Percentiles rank a stretch among this genome's conserved stretches.
Conservation (phyloP, 2,329 filamentous ascomycete genomes). For the Colletotrichum sp. region DNA sequence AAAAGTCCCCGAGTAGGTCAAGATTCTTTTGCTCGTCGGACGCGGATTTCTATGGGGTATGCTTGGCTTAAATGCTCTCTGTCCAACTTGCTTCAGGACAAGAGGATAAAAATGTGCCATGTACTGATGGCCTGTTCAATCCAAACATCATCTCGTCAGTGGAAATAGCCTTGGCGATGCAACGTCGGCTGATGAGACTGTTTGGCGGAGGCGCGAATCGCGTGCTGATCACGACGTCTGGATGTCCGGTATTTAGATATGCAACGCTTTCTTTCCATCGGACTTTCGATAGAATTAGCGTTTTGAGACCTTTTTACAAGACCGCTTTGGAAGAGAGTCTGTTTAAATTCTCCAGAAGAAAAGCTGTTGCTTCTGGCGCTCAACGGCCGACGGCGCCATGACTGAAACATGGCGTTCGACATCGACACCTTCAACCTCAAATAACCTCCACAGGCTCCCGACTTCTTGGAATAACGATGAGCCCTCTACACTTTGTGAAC, state of each 20-base stretch:
- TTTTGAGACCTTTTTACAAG: not conserved
- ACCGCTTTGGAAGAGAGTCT: not conserved
- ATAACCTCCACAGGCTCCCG: too few relatives aligned
- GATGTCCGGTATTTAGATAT: fast-evolving
- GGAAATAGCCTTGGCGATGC: not conserved
- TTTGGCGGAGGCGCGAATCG: not conserved
- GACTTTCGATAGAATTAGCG: not conserved
- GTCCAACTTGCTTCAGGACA: not conserved
- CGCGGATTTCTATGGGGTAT: not conserved
- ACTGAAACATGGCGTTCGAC: not conserved
- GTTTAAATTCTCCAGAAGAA: not conserved
- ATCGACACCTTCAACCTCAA: not conserved
- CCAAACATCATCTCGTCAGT: not conserved
- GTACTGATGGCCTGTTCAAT: too few relatives aligned
- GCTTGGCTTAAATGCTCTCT: not conserved
- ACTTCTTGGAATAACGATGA: too few relatives aligned
- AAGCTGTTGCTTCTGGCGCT: not conserved
- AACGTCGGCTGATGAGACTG: not conserved
- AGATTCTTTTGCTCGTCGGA: not conserved
- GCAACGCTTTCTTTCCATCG: not conserved
- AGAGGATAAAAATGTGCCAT: not conserved
- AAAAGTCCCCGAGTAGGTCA: not conserved
- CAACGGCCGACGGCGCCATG: not conserved
- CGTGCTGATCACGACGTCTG: not conserved
- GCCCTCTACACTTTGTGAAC: too few relatives aligned